Percentiles rank a stretch among this genome's conserved stretches.
Evolutionary conservation across 768 basidiomycete genomes (phyloP).

Genomic region (Trametes sanguinea): DNA sequence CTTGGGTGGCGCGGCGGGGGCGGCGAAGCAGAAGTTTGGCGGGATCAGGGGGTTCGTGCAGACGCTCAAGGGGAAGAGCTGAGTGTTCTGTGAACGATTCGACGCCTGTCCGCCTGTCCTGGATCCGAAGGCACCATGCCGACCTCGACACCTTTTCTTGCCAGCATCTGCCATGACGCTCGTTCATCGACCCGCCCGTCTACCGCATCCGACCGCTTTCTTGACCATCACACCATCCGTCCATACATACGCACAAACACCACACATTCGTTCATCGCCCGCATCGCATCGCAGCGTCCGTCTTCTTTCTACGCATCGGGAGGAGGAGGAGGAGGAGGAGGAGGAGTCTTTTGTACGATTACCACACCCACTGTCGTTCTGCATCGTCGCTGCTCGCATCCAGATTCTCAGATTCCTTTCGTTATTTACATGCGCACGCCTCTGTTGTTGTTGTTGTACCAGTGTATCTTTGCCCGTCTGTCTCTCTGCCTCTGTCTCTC

Average conservation of each 20-base stretch:
- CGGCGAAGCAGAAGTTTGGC: constrained; percentile 43
- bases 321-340: neutral
- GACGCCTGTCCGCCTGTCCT: too few relatives aligned
- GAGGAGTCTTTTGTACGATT: neutral
- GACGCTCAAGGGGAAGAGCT: constrained; percentile 36
- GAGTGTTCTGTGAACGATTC: neutral
- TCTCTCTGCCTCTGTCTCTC: neutral
- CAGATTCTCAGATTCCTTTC: neutral
- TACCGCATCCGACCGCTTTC: neutral
- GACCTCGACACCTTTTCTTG: too few relatives aligned
- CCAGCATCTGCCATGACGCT: neutral
- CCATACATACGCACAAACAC: neutral
- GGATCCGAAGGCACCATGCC: too few relatives aligned
- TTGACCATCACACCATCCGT: neutral
- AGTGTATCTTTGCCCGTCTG: neutral
- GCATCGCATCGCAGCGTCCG: neutral
- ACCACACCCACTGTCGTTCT: neutral
- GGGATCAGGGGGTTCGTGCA: constrained; percentile 53
- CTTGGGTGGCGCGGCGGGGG: constrained; percentile 19
- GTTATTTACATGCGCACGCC: neutral
- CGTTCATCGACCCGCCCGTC: constrained; percentile 5
- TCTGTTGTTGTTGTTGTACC: neutral
- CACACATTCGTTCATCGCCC: neutral
- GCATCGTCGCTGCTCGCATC: neutral
- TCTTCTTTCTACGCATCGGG: neutral